A percentile compares a stretch with the other conserved stretches of the same genome.
phyloP scores from a whole-genome alignment of 2,329 filamentous ascomycete species.

The Epichloe brachyelytri region DNA sequence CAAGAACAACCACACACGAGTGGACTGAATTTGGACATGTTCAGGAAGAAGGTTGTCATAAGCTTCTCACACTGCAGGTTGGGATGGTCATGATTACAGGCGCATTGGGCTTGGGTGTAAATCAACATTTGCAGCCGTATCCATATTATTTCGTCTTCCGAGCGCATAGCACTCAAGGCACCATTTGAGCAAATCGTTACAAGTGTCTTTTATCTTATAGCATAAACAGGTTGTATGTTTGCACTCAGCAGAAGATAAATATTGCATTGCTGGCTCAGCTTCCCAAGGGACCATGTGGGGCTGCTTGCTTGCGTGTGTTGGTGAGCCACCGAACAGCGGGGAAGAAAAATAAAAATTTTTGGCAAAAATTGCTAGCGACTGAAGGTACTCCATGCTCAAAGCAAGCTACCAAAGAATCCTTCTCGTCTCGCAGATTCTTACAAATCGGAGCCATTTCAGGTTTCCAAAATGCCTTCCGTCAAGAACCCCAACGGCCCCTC shows the following conservation, averaged over 20 bases:
- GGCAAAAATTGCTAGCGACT: no score
- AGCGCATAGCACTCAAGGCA: background rate
- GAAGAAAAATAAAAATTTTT: no score
- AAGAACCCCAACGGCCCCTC: slow-evolving; percentile 46
- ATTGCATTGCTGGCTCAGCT: no score
- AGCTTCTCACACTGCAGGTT: background rate
- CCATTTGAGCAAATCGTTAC: background rate
- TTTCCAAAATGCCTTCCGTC: slow-evolving; percentile 35
- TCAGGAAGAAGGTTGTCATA: background rate
- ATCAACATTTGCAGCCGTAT: background rate
- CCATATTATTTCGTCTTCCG: background rate
- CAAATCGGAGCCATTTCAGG: background rate
- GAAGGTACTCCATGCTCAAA: no score
- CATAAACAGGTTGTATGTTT: background rate
- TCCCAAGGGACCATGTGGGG: no score
- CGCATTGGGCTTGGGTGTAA: background rate
- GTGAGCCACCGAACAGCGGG: no score
- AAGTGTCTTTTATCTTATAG: background rate
- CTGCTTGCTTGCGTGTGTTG: no score
- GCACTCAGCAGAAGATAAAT: no score
- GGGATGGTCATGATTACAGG: background rate
- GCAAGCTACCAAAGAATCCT: background rate
- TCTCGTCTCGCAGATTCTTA: no score
- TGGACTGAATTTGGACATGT: slow-evolving; percentile 8
- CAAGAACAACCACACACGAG: slow-evolving; percentile 18